A percentile compares a stretch with the other conserved stretches of the same genome.
Conservation (phyloP, 108 stramenopile species). For the Pseudonitzschia delicatissima region DNA sequence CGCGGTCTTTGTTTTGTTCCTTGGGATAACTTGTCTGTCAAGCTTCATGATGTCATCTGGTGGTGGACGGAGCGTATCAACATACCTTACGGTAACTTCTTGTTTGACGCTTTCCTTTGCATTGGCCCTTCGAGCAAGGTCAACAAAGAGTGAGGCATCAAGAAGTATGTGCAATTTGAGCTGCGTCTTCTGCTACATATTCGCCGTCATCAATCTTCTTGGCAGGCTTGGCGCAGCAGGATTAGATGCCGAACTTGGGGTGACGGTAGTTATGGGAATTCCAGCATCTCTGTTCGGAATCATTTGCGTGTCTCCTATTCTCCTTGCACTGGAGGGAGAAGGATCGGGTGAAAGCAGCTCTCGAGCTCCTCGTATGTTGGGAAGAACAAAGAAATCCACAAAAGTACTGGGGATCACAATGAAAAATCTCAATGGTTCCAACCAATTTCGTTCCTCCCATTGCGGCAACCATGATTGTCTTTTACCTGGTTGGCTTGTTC, state of each 20-base stretch:
- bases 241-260: slow-evolving; percentile 54
- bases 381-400: slow-evolving; percentile 23
- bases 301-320: slow-evolving; percentile 48
- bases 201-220: slow-evolving; percentile 50
- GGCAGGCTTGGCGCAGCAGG: slow-evolving; percentile 71
- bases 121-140: slow-evolving; percentile 43
- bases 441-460: slow-evolving; percentile 58
- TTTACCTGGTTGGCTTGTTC: slow-evolving; percentile 47
- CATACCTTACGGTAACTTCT: slow-evolving; percentile 60
- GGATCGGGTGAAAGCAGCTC: slow-evolving; percentile 28
- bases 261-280: slow-evolving; percentile 53
- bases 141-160: slow-evolving; percentile 46
- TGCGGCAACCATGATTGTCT: slow-evolving; percentile 44
- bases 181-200: slow-evolving; percentile 53
- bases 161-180: slow-evolving; percentile 61
- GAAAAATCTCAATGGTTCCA: slow-evolving; percentile 41
- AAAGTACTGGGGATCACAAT: slow-evolving; percentile 40
- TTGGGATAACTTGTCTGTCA: slow-evolving; percentile 28
- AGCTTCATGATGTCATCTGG: slow-evolving; percentile 45
- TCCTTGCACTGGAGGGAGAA: slow-evolving; percentile 74
- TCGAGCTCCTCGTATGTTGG: slow-evolving; percentile 33
- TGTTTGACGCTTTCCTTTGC: slow-evolving; percentile 44
- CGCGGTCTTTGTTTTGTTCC: slow-evolving; percentile 55
- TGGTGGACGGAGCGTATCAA: slow-evolving; percentile 67
- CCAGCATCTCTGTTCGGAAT: slow-evolving; percentile 69